phyloP scores from a whole-genome alignment of 129 eudicot genomes.

The Kitagawia praeruptora region DNA sequence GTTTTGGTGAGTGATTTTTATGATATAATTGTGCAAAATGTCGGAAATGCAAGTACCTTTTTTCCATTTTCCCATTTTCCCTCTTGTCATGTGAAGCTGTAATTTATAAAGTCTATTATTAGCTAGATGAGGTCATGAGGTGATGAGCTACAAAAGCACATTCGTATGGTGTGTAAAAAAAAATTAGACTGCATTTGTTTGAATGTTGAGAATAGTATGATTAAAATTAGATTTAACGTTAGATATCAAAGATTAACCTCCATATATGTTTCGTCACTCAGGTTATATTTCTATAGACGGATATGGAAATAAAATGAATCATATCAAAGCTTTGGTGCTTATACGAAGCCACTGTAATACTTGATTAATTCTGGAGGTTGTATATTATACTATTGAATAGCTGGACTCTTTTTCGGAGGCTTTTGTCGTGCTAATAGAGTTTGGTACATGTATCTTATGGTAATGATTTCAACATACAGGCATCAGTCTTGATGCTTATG shows the following conservation, averaged over 20 bases:
- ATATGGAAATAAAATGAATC: neutral
- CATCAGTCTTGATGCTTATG: neutral
- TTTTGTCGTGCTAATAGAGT: too few relatives aligned
- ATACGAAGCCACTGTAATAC: neutral
- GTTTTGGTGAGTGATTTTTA: neutral
- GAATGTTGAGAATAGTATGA: too few relatives aligned
- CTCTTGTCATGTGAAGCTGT: neutral
- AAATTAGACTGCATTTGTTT: neutral
- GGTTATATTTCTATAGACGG: neutral
- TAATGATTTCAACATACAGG: neutral
- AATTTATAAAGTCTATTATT: neutral
- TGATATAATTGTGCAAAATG: neutral
- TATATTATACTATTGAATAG: neutral
- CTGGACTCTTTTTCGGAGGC: neutral
- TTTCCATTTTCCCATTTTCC: too few relatives aligned
- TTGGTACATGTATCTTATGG: neutral
- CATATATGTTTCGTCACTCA: neutral
- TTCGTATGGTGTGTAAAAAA: neutral
- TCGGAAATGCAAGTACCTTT: neutral
- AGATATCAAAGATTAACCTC: neutral
- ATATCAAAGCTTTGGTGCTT: neutral
- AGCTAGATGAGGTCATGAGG: too few relatives aligned
- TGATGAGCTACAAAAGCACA: neutral
- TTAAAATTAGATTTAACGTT: too few relatives aligned
- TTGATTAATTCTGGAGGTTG: neutral